Conservation (phyloP, 257 asterid species). For the Plantago ovata region DNA sequence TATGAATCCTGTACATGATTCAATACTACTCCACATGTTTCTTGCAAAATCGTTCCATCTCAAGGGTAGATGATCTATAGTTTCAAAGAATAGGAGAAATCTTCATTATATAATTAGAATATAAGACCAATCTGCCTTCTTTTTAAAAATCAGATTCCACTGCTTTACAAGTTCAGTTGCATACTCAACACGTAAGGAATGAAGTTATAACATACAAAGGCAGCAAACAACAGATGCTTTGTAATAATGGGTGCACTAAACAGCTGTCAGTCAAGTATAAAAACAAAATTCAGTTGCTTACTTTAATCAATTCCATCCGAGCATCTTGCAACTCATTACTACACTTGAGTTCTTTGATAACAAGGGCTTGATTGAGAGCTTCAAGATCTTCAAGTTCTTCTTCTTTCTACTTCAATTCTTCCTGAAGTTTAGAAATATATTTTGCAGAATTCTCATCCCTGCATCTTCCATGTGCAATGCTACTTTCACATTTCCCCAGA, state of each 20-base stretch:
- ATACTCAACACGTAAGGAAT: constrained; percentile 32
- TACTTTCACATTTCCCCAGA: constrained; percentile 44
- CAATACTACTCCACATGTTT: too few species aligned
- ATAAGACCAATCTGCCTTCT: too few species aligned
- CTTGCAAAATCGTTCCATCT: too few species aligned
- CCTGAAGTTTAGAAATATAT: constrained; percentile 33
- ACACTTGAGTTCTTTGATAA: constrained; percentile 57
- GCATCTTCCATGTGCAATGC: constrained; percentile 56
- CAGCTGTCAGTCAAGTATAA: constrained; percentile 22
- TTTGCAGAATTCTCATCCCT: constrained; percentile 42
- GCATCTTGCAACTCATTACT: constrained; percentile 81
- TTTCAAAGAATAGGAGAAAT: too few species aligned
- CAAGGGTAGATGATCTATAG: too few species aligned
- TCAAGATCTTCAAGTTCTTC: constrained; percentile 50
- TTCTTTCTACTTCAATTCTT: constrained; percentile 61
- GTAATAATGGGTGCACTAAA: constrained; percentile 24
- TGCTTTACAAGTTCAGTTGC: too few species aligned
- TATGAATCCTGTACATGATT: too few species aligned
- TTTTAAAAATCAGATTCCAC: too few species aligned
- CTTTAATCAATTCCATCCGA: constrained; percentile 64
- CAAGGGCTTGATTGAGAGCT: constrained; percentile 49
- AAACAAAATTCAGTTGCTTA: constrained; percentile 31
- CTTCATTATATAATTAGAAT: too few species aligned
- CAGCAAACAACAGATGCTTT: constrained; percentile 5
- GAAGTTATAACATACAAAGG: constrained; percentile 21